Percentiles rank a stretch among this genome's conserved stretches.
Conservation (phyloP, 371 early-diverging fungal genomes). For the Haplosporangium sp. region DNA sequence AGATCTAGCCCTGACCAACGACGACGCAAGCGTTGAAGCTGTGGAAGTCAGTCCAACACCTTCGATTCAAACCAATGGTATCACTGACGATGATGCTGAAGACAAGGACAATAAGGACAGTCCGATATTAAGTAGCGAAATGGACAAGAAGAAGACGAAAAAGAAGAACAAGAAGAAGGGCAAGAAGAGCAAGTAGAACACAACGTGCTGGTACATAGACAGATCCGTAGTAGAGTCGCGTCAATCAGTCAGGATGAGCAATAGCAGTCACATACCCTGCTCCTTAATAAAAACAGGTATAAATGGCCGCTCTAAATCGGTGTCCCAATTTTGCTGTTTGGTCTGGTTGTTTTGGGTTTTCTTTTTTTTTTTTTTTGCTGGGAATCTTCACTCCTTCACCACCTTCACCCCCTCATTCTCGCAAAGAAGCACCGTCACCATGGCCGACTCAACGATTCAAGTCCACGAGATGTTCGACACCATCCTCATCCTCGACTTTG, state of each 20-base stretch:
- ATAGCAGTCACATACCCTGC: conserved; percentile 1
- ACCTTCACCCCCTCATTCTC: conserved; percentile 9
- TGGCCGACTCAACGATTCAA: conserved; percentile 61
- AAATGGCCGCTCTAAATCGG: conserved; percentile 3
- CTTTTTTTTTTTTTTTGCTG: conserved; percentile 23
- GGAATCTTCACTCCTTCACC: conserved; percentile 27
- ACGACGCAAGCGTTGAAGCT: background rate
- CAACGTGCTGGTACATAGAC: background rate
- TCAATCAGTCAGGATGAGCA: background rate
- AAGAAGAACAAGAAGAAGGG: conserved; percentile 38
- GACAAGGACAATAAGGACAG: background rate
- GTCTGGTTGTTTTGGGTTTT: conserved; percentile 18
- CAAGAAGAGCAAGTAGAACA: conserved; percentile 23
- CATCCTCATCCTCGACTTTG: conserved; percentile 98
- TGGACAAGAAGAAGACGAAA: conserved; percentile 43
- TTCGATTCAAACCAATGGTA: background rate
- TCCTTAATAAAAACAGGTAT: conserved; percentile 25
- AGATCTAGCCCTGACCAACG: background rate
- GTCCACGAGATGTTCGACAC: conserved; percentile 90
- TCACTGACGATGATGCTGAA: background rate
- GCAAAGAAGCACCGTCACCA: conserved; percentile 14
- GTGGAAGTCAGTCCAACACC: conserved; percentile 5
- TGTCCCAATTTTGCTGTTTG: conserved; percentile 16
- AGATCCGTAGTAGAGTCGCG: too few species aligned
- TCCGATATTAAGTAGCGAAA: background rate